These are phyloP conservation scores for Rhizopogon roseolus DNA, from an alignment of 768 basidiomycete species.

Conservation along the genomic window DNA sequence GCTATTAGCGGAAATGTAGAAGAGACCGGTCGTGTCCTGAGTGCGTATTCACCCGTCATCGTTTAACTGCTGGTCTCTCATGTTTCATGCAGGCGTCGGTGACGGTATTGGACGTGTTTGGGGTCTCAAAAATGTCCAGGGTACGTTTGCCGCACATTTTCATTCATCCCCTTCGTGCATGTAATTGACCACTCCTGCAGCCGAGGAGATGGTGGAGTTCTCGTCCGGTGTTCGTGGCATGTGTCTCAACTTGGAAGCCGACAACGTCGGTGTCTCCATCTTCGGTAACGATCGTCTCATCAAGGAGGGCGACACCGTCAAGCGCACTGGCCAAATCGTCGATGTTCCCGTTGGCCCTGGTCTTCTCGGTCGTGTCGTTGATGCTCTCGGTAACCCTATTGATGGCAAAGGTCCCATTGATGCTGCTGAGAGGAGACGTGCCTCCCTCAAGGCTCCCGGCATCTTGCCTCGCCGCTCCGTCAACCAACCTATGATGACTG, in stretches of 20 bases:
- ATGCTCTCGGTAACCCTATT: constrained; percentile 99
- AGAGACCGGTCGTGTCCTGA: constrained; percentile 98
- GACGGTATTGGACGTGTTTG: constrained; percentile 99
- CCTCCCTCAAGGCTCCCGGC: constrained; percentile 98
- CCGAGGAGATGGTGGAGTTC: constrained; percentile 99
- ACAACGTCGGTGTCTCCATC: constrained; percentile 99
- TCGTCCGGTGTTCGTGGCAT: constrained; percentile 99
- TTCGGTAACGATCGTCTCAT: constrained; percentile 98
- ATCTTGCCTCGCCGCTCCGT: constrained; percentile 99
- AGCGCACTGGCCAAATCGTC: constrained; percentile 99
- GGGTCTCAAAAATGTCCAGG: constrained; percentile 98
- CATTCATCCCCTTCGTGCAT: not conserved
- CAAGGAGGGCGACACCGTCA: constrained; percentile 99
- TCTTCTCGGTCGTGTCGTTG: constrained; percentile 98
- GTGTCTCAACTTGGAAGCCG: constrained; percentile 99
- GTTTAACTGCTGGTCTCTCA: constrained; percentile 6
- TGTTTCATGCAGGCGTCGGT: constrained; percentile 72
- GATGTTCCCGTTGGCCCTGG: constrained; percentile 98
- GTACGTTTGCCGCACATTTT: constrained; percentile 34
- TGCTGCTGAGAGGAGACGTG: constrained; percentile 90
- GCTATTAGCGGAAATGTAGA: constrained; percentile 91
- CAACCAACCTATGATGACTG: constrained; percentile 99
- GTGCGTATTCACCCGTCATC: constrained; percentile 43
- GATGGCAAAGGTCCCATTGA: constrained; percentile 99
- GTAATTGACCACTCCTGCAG: constrained; percentile 32